A percentile compares a stretch with the other conserved stretches of the same genome.
Conservation (phyloP, 208 protist genomes). For the Balamuthia mandrillaris region DNA sequence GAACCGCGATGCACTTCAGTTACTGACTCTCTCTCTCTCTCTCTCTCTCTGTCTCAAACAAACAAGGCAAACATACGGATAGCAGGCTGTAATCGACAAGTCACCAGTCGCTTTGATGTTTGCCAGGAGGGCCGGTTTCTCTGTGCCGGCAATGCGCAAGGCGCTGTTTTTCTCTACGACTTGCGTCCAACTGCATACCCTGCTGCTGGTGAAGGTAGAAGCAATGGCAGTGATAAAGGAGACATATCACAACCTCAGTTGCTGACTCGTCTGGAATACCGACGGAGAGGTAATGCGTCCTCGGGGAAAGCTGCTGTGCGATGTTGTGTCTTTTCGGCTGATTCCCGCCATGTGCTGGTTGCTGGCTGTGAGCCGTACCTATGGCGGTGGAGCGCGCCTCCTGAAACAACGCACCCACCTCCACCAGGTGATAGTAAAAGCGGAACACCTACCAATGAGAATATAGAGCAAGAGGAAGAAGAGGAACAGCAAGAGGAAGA, state of each 20-base stretch:
- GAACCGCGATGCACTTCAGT: too few species aligned
- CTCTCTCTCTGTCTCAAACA: not conserved
- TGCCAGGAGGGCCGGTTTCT: conserved; percentile 5
- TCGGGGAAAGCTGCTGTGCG: too few species aligned
- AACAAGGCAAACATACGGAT: not conserved
- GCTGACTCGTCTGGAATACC: not conserved
- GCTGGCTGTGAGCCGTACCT: conserved; percentile 1
- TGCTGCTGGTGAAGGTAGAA: not conserved
- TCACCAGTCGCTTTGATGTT: conserved; percentile 18
- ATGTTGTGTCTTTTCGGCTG: not conserved
- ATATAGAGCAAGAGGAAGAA: not conserved
- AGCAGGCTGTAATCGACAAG: not conserved
- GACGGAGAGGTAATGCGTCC: too few species aligned
- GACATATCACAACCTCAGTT: not conserved
- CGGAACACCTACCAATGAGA: not conserved
- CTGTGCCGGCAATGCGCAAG: conserved; percentile 14
- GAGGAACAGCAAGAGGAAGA: not conserved
- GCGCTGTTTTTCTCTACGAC: conserved; percentile 1
- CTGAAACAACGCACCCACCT: not conserved
- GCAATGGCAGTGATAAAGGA: not conserved
- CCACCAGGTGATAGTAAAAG: not conserved
- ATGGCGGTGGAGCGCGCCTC: conserved; percentile 9
- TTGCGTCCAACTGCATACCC: too few species aligned
- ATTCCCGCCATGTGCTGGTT: conserved; percentile 3
- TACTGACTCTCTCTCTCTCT: not conserved